phyloP scores from a whole-genome alignment of 306 rosid genomes.

The Rosa multiflora region DNA sequence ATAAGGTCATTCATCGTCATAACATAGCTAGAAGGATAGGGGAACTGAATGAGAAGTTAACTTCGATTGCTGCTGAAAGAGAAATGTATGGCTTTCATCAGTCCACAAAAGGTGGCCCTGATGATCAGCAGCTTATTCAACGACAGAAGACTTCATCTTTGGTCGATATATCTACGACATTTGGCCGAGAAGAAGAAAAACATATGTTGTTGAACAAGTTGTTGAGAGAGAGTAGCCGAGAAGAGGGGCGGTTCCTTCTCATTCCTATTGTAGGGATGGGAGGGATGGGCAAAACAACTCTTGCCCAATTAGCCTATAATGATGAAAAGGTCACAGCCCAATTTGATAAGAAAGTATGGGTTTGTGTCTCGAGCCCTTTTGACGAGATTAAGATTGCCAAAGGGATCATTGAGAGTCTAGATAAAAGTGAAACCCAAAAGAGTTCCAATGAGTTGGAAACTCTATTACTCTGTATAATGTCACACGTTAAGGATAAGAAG shows the following conservation, averaged over 20 bases:
- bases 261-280: constrained; percentile 24
- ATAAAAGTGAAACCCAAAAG: neutral
- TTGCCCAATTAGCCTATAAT: constrained; percentile 12
- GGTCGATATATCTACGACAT: constrained; percentile 1
- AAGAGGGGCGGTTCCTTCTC: neutral
- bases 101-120: neutral
- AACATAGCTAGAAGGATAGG: neutral
- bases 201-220: neutral
- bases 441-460: neutral
- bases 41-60: neutral
- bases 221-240: neutral
- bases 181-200: constrained; percentile 20
- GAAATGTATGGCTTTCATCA: neutral
- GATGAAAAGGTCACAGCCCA: constrained; percentile 6
- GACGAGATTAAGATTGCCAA: constrained; percentile 5
- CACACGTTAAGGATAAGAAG: neutral
- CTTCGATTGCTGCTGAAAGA: neutral
- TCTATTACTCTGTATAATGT: neutral
- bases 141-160: neutral
- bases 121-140: neutral
- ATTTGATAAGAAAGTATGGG: constrained; percentile 14
- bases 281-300: constrained; percentile 24
- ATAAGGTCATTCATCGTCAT: neutral
- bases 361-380: constrained; percentile 22
- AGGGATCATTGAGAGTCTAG: neutral